These are phyloP conservation scores for Crassisporium funariophilum DNA, from an alignment of 768 basidiomycete genomes.

Conservation along the genomic window DNA sequence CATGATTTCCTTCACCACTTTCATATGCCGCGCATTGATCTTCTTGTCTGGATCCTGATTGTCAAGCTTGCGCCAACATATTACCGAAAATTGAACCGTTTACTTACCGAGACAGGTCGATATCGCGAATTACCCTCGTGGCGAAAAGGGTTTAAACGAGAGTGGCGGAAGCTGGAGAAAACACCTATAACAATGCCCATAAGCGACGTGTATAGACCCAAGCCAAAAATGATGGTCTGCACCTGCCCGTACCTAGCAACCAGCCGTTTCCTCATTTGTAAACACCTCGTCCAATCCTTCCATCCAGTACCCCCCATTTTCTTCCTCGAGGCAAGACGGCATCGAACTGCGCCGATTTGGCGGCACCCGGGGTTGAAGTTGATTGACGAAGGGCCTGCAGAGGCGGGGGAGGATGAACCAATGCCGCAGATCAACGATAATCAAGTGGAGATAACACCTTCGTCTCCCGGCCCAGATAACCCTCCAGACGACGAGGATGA, in stretches of 20 bases:
- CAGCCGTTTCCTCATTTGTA: slow-evolving; percentile 30
- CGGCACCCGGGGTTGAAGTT: slow-evolving; percentile 13
- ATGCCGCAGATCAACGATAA: background rate
- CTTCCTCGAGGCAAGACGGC: slow-evolving; percentile 23
- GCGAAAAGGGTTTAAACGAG: slow-evolving; percentile 28
- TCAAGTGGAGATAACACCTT: slow-evolving; percentile 1
- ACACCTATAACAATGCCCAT: slow-evolving; percentile 25
- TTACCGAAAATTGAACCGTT: slow-evolving; percentile 22
- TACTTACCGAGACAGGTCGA: slow-evolving; percentile 20
- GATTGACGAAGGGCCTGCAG: slow-evolving; percentile 6
- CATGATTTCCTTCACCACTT: slow-evolving; percentile 36
- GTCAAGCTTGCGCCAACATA: slow-evolving; percentile 31
- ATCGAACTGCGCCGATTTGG: slow-evolving; percentile 25
- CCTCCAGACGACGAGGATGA: slow-evolving; percentile 14
- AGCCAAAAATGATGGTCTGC: slow-evolving; percentile 20
- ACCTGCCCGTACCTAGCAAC: slow-evolving; percentile 24
- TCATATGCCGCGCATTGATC: no score
- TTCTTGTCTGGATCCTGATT: slow-evolving; percentile 34
- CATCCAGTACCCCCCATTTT: slow-evolving; percentile 22
- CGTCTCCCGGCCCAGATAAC: slow-evolving; percentile 2
- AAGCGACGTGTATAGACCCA: slow-evolving; percentile 24
- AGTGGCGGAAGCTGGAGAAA: no score
- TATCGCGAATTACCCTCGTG: slow-evolving; percentile 24
- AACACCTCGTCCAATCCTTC: slow-evolving; percentile 25
- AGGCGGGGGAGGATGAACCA: slow-evolving; percentile 5